Conservation (phyloP, 106 monocot genomes). For the Acorus gramineus region DNA sequence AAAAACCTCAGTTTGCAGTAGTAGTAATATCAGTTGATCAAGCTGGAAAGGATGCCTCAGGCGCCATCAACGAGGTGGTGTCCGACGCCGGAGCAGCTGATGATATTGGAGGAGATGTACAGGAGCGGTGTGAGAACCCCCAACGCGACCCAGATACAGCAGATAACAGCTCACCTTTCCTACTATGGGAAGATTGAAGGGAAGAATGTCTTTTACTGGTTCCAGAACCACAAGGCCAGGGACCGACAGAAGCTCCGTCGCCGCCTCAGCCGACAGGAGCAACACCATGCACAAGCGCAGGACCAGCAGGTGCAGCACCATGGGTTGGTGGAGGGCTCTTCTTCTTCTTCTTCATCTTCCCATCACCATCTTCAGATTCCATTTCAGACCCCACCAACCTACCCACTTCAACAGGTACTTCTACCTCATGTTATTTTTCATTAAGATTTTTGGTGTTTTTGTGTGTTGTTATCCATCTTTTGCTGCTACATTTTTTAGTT, state of each 20-base stretch:
- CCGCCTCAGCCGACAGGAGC: constrained; percentile 12
- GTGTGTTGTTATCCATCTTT: no score
- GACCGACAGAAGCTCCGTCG: constrained; percentile 29
- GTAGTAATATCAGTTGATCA: no score
- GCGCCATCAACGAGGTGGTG: constrained; percentile 35
- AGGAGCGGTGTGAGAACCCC: constrained; percentile 32
- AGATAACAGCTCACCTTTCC: constrained; percentile 27
- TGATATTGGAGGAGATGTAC: constrained; percentile 38
- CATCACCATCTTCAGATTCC: no score
- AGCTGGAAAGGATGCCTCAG: constrained; percentile 19
- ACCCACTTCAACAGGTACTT: no score
- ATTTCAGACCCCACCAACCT: no score
- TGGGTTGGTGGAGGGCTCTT: constrained; percentile 5
- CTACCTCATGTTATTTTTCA: no score
- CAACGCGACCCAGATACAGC: constrained; percentile 34
- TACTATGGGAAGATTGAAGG: constrained; percentile 33
- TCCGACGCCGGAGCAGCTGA: constrained; percentile 35
- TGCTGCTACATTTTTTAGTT: no score
- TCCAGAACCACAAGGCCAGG: constrained; percentile 35
- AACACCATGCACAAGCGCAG: no score
- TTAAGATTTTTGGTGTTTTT: no score
- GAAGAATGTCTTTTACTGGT: constrained; percentile 37
- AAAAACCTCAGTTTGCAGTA: no score
- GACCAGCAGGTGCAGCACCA: constrained; percentile 25
- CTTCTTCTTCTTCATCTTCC: constrained; percentile 1